Conservation (phyloP, 805 yeast species). For the Candida ponderosae region DNA sequence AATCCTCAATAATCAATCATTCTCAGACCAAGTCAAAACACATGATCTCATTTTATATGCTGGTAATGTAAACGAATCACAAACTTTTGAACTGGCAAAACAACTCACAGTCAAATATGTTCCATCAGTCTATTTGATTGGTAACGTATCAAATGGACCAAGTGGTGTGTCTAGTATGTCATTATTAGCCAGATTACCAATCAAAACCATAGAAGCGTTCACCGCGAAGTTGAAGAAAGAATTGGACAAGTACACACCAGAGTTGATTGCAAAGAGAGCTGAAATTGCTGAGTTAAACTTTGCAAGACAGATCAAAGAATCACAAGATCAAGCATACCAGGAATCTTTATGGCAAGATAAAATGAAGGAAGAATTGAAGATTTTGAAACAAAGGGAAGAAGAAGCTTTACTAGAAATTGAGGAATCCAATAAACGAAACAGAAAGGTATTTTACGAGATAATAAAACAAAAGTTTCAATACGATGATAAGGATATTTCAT, state of each 20-base stretch:
- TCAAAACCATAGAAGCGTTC: conserved; percentile 23
- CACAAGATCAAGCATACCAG: conserved; percentile 63
- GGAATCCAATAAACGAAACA: conserved; percentile 6
- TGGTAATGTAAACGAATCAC: conserved; percentile 56
- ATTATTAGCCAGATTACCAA: conserved; percentile 21
- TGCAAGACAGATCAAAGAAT: conserved; percentile 49
- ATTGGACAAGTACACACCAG: conserved; percentile 52
- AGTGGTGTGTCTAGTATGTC: conserved; percentile 27
- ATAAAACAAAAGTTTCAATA: conserved; percentile 3
- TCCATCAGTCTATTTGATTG: conserved; percentile 49
- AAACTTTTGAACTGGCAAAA: conserved; percentile 59
- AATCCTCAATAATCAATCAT: conserved; percentile 36
- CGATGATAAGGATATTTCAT: conserved; percentile 3
- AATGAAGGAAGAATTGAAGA: conserved; percentile 40
- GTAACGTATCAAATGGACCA: conserved; percentile 44
- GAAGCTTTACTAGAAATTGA: conserved; percentile 8
- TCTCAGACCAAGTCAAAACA: conserved; percentile 27
- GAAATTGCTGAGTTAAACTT: conserved; percentile 54
- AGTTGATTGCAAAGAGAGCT: conserved; percentile 46
- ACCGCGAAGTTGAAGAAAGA: conserved; percentile 30
- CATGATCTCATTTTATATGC: conserved; percentile 50
- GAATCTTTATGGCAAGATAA: conserved; percentile 52
- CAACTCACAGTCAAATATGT: conserved; percentile 41
- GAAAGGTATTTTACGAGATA: conserved; percentile 5
- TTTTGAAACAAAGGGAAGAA: conserved; percentile 16